Percentiles rank a stretch among this genome's conserved stretches.
Evolutionary conservation across 768 basidiomycete species (phyloP).

Genomic region (Tylopilus vinaceipallidus): DNA sequence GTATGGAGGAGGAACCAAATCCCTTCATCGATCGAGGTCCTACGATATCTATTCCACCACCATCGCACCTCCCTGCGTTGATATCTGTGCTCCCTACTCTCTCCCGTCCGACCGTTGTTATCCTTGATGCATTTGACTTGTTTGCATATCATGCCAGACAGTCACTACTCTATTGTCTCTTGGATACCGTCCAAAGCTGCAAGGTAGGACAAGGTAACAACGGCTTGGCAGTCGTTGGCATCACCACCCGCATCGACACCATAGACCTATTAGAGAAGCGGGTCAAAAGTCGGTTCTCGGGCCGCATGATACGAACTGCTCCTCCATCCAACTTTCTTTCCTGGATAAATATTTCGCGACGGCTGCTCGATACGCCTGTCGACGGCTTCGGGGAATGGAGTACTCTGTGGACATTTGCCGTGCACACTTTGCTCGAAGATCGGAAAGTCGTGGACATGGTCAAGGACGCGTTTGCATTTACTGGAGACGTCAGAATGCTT

Average conservation of each 20-base stretch:
- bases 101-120: constrained; percentile 72
- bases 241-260: constrained; percentile 85
- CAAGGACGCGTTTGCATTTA: constrained; percentile 59
- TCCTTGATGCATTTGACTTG: constrained; percentile 91
- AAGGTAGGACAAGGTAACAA: constrained; percentile 54
- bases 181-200: constrained; percentile 91
- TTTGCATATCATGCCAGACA: constrained; percentile 93
- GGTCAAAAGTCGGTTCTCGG: constrained; percentile 96
- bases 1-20: constrained; percentile 44
- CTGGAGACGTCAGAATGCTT: constrained; percentile 58
- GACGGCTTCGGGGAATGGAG: constrained; percentile 52
- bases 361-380: constrained; percentile 37
- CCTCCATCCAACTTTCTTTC: constrained; percentile 49
- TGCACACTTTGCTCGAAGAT: constrained; percentile 59
- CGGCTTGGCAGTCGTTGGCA: constrained; percentile 82
- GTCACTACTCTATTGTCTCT: constrained; percentile 88
- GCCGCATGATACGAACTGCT: constrained; percentile 78
- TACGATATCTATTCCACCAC: constrained; percentile 49
- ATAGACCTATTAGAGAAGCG: constrained; percentile 90
- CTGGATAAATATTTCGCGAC: constrained; percentile 52
- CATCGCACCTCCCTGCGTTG: constrained; percentile 70
- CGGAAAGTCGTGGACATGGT: constrained; percentile 43
- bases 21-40: constrained; percentile 45
- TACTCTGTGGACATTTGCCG: constrained; percentile 51
- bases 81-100: constrained; percentile 79